These are phyloP conservation scores for Colletotrichum sp. DNA, from an alignment of 2,329 filamentous ascomycete genomes.

Conservation along the genomic window DNA sequence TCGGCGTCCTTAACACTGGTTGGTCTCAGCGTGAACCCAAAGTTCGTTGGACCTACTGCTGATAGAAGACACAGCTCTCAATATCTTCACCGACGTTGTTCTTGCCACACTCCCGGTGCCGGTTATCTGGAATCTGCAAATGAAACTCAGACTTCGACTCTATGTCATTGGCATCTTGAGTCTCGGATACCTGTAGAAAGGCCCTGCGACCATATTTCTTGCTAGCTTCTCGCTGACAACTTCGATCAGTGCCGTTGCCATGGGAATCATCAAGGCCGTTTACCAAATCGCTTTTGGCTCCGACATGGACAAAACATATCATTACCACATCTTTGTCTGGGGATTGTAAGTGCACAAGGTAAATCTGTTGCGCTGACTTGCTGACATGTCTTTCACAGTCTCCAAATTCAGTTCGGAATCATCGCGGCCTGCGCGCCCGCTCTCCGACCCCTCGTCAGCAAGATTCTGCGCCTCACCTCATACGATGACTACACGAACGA, in stretches of 20 bases:
- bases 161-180: conserved; percentile 47
- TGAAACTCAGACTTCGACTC: conserved; percentile 38
- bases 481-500: not conserved
- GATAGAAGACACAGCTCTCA: conserved; percentile 30
- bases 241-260: conserved; percentile 36
- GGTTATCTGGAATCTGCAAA: conserved; percentile 44
- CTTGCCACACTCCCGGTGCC: conserved; percentile 46
- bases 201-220: too few relatives aligned
- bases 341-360: conserved; percentile 33
- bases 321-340: conserved; percentile 32
- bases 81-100: conserved; percentile 45
- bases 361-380: not conserved
- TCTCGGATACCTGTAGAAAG: conserved; percentile 48
- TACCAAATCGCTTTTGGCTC: conserved; percentile 36
- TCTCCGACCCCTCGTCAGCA: conserved; percentile 38
- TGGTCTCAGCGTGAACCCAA: not conserved
- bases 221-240: too few relatives aligned
- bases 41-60: not conserved
- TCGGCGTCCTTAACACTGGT: conserved; percentile 42
- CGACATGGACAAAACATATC: conserved; percentile 34
- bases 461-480: conserved; percentile 27
- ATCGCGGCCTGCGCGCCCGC: conserved; percentile 43
- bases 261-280: conserved; percentile 43
- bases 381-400: conserved; percentile 33
- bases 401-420: conserved; percentile 45